These are phyloP conservation scores for Liquidambar formosana DNA, from an alignment of 164 flowering plant species.

Conservation along the genomic window DNA sequence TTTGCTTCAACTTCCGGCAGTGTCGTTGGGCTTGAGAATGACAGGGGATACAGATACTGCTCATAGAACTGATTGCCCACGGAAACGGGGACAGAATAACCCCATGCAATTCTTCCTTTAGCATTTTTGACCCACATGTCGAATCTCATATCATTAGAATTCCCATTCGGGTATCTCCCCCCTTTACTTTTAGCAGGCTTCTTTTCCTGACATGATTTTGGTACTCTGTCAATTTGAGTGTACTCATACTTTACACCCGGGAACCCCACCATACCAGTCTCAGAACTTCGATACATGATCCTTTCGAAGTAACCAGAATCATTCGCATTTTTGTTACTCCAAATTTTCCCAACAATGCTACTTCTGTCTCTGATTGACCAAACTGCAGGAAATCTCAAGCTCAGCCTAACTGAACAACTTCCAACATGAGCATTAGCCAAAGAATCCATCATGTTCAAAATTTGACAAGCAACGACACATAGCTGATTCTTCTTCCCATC, in stretches of 20 bases:
- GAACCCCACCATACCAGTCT: neutral
- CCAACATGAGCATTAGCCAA: slow-evolving; percentile 38
- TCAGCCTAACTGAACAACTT: slow-evolving; percentile 57
- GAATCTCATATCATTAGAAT: slow-evolving; percentile 50
- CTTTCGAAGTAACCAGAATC: slow-evolving; percentile 48
- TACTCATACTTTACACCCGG: slow-evolving; percentile 49
- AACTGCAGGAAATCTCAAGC: slow-evolving; percentile 36
- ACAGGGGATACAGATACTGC: neutral
- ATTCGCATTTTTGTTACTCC: slow-evolving; percentile 43
- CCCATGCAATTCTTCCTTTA: slow-evolving; percentile 29
- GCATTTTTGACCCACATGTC: slow-evolving; percentile 31
- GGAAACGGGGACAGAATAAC: slow-evolving; percentile 33
- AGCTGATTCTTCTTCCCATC: slow-evolving; percentile 38
- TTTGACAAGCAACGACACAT: too few species aligned
- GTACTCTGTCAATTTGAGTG: slow-evolving; percentile 33
- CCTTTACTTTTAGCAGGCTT: slow-evolving; percentile 18
- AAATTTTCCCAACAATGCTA: slow-evolving; percentile 42
- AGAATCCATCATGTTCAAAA: slow-evolving; percentile 25
- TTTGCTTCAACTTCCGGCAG: slow-evolving; percentile 6
- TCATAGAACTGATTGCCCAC: slow-evolving; percentile 36
- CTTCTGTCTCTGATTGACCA: slow-evolving; percentile 42
- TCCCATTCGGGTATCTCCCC: slow-evolving; percentile 37
- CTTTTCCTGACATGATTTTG: slow-evolving; percentile 35
- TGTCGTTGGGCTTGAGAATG: neutral
- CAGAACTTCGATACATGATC: slow-evolving; percentile 27